Percentiles rank a stretch among this genome's conserved stretches.
Evolutionary conservation across 345 rosid species (phyloP).

Genomic region (Syzygium aromaticum): DNA sequence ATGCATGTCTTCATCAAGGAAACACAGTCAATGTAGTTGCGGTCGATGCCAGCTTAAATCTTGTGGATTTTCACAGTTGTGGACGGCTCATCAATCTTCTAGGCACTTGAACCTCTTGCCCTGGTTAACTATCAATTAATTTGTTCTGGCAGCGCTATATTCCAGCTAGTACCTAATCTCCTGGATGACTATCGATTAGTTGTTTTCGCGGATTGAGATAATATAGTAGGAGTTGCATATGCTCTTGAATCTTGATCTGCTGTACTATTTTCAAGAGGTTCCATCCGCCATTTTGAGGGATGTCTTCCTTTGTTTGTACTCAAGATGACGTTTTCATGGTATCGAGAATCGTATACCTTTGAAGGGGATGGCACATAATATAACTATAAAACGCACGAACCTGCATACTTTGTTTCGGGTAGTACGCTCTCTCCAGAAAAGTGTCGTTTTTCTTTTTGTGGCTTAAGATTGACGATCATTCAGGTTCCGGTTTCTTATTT

Average conservation of each 20-base stretch:
- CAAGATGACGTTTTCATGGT: neutral
- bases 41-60: neutral
- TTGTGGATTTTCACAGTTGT: neutral
- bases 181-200: neutral
- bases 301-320: neutral
- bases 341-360: too few species aligned
- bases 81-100: neutral
- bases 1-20: neutral
- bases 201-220: rapidly evolving
- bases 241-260: neutral
- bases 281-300: neutral
- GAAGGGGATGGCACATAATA: too few species aligned
- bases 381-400: too few species aligned
- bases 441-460: neutral
- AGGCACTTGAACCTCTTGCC: too few species aligned
- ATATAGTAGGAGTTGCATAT: neutral
- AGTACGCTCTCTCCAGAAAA: neutral
- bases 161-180: neutral
- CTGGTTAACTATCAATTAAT: too few species aligned
- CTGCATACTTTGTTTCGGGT: too few species aligned
- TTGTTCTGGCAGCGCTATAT: too few species aligned
- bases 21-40: neutral
- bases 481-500: neutral
- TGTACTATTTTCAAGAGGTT: neutral
- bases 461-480: neutral